Percentiles rank a stretch among this genome's conserved stretches.
These are phyloP conservation scores for Centrapalus pauciflorus DNA, from an alignment of 129 eudicot genomes.

Conservation along the genomic window DNA sequence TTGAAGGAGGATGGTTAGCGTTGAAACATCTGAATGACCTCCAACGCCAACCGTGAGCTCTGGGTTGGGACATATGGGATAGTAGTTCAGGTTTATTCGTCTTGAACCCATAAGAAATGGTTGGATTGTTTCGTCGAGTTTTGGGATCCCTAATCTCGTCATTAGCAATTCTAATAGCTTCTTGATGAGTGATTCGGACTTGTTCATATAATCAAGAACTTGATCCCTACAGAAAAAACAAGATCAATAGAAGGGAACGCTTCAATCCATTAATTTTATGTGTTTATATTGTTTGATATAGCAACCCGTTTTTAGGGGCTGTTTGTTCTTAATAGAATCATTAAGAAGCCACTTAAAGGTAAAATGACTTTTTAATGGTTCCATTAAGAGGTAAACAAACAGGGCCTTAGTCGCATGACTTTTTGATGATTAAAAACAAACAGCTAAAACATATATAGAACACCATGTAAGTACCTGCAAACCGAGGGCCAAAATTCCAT, in stretches of 20 bases:
- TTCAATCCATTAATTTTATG: too few relatives aligned
- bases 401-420: too few relatives aligned
- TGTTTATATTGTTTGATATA: neutral
- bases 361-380: too few relatives aligned
- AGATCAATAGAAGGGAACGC: neutral
- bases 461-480: conserved; percentile 21
- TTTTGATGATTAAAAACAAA: too few relatives aligned
- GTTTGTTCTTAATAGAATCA: too few relatives aligned
- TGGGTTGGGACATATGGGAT: conserved; percentile 47
- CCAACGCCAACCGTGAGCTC: conserved; percentile 55
- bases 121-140: conserved; percentile 24
- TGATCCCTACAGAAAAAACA: conserved; percentile 27
- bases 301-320: too few relatives aligned
- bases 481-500: conserved; percentile 36
- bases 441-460: neutral
- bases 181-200: conserved; percentile 28
- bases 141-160: conserved; percentile 25
- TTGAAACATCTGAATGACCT: conserved; percentile 49
- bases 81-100: conserved; percentile 48
- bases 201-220: conserved; percentile 30
- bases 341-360: too few relatives aligned
- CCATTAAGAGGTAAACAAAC: too few relatives aligned
- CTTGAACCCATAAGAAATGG: conserved; percentile 43
- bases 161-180: conserved; percentile 30
- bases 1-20: conserved; percentile 41